Conservation (phyloP, 495 filamentous ascomycete species). For the Neurospora sp. region DNA sequence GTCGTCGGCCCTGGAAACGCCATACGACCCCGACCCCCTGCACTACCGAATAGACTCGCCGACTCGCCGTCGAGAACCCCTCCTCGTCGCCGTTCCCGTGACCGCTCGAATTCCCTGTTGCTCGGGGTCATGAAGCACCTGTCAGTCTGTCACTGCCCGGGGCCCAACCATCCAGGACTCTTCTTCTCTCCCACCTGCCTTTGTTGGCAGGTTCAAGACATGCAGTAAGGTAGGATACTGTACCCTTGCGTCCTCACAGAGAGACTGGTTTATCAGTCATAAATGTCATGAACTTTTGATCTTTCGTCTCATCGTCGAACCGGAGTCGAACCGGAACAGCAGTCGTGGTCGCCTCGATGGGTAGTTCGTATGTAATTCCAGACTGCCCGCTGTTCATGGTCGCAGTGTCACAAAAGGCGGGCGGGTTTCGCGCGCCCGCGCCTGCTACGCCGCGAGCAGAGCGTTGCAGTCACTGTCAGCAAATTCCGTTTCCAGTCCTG, state of each 20-base stretch:
- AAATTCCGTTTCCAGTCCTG: background rate
- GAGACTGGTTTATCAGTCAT: background rate
- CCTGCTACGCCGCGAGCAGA: background rate
- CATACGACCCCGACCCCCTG: background rate
- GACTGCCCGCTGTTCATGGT: background rate
- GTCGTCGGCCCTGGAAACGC: background rate
- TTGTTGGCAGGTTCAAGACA: background rate
- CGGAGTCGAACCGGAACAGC: background rate
- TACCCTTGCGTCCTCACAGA: background rate
- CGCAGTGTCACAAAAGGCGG: background rate
- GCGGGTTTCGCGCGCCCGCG: background rate
- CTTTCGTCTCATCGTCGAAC: background rate
- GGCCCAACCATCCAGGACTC: background rate
- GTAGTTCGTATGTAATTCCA: background rate
- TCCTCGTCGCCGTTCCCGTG: background rate
- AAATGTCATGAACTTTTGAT: background rate
- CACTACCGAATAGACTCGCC: background rate
- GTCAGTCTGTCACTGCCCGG: background rate
- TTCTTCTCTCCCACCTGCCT: background rate
- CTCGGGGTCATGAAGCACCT: background rate
- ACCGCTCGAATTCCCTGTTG: background rate
- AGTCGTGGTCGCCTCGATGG: background rate
- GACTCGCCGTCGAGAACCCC: background rate
- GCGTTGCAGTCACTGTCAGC: background rate
- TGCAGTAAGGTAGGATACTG: background rate